Evolutionary conservation across 208 protist species (phyloP), one percentile per base, ranked within the genome.

Genomic region (Acanthamoeba royreba): DNA sequence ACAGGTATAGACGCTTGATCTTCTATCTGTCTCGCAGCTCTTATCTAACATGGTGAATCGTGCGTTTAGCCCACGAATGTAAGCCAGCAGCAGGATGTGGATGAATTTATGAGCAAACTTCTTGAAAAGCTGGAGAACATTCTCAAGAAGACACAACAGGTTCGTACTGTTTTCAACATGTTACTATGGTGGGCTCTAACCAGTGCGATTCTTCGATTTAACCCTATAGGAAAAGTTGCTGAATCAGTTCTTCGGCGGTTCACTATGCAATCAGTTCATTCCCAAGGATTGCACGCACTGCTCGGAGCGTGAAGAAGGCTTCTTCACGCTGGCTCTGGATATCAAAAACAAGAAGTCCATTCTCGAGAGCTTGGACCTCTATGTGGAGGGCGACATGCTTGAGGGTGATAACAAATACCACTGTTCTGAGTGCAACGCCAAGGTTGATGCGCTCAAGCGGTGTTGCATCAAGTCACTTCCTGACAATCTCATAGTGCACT

Each of bases 321-420:
- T 96, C 86, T 63, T 94, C 45, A 53, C 43, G 1, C 66, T 77
- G n/a, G 33, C 15, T 22, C 31, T 97, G 8, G 95, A 97, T 28
- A 90, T 97, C 11, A 96, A 96, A 38, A 96, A 95, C 43, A 97
- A 97, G 61, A 81, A 90, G 55, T 81, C 42, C 28, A 52, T 97
- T 22, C 38, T 92, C 0, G 95, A 97, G 49, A 94, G 96, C 43
- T 47, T 97, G 13, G 58, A 96, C 9, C 38, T 95, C 1, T 97
- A 97, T 38, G 55, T 97, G 9, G 52, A 96, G 61, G 96, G 95
- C 45, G 96, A 97, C 11, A 83, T 95, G 46, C 49, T 97, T 1
- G 93, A 93, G 45, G 96, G 96, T 22, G 93, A 97, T 47, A 97
- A 97, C n/a, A 95, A 97, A 35, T 97, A 97, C 55, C 89, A 95